Evolutionary conservation across 345 rosid genomes (phyloP).

Genomic region (Lenwebbia sp.): DNA sequence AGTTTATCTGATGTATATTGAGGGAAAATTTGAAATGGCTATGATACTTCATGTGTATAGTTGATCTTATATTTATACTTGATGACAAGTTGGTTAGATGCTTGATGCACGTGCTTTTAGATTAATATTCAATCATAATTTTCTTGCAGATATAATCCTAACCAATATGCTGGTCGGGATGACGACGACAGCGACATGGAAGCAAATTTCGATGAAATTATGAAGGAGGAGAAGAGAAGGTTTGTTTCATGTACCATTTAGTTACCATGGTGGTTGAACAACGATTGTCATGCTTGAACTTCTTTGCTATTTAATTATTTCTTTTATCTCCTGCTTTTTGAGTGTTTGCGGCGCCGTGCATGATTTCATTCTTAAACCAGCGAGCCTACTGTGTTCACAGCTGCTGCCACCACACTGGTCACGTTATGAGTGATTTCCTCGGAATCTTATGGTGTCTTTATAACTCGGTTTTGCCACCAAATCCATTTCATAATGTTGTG

Average conservation of each 20-base stretch:
- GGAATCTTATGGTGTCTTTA: background rate
- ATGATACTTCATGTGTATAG: background rate
- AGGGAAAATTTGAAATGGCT: background rate
- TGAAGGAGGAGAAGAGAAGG: conserved; percentile 74
- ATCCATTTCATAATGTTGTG: background rate
- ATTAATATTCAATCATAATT: background rate
- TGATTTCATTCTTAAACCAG: background rate
- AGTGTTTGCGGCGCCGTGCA: background rate
- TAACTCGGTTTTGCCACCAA: background rate
- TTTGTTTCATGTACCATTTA: conserved; percentile 10
- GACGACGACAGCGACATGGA: conserved; percentile 75
- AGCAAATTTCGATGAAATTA: conserved; percentile 69
- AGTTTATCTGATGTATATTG: background rate
- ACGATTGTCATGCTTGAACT: background rate
- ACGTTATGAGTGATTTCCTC: background rate
- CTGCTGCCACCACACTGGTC: background rate
- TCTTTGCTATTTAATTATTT: background rate
- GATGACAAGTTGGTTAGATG: background rate
- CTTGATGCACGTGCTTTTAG: background rate
- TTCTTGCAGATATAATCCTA: conserved; percentile 13
- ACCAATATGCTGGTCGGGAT: conserved; percentile 18
- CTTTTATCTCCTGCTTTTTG: background rate
- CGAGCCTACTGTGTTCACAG: background rate
- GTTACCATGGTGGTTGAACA: background rate
- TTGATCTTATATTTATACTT: background rate